Conservation (phyloP, 495 filamentous ascomycete genomes). For the Podospora pseudoanserina region DNA sequence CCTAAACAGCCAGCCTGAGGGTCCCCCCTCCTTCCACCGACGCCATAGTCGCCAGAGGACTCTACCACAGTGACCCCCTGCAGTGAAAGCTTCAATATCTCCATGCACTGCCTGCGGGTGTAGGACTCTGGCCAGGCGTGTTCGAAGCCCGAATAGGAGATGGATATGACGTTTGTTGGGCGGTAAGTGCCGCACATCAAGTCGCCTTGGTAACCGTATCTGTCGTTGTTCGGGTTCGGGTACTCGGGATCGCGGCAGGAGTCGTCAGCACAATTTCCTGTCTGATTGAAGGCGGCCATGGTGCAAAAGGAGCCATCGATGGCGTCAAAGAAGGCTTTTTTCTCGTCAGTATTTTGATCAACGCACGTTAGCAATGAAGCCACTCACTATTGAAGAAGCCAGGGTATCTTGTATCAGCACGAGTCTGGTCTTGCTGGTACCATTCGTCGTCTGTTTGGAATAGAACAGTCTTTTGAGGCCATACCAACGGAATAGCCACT, state of each 20-base stretch:
- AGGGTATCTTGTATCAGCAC: conserved; percentile 20
- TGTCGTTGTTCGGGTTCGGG: conserved; percentile 43
- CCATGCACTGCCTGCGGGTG: conserved; percentile 39
- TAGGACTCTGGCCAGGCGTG: conserved; percentile 35
- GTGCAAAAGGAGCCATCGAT: conserved; percentile 61
- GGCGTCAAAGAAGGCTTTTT: conserved; percentile 40
- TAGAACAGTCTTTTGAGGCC: conserved; percentile 56
- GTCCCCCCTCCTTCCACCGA: conserved; percentile 44
- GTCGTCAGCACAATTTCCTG: conserved; percentile 29
- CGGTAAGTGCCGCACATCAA: conserved; percentile 56
- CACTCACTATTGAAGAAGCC: conserved; percentile 51
- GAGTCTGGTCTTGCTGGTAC: conserved; percentile 32
- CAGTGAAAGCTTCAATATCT: conserved; percentile 62
- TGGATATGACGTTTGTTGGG: conserved; percentile 39
- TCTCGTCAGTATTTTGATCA: not conserved
- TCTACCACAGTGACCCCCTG: conserved; percentile 59
- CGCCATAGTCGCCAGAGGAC: conserved; percentile 59
- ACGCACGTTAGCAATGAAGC: conserved; percentile 11
- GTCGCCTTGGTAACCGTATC: conserved; percentile 53
- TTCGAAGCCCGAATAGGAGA: conserved; percentile 41
- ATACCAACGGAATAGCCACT: conserved; percentile 43
- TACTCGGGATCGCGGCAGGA: conserved; percentile 51
- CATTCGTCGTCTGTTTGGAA: conserved; percentile 57
- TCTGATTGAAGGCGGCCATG: conserved; percentile 39
- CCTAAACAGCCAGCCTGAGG: conserved; percentile 22